These are phyloP conservation scores for Trametes cubensis DNA, from an alignment of 768 basidiomycete species.

Conservation along the genomic window DNA sequence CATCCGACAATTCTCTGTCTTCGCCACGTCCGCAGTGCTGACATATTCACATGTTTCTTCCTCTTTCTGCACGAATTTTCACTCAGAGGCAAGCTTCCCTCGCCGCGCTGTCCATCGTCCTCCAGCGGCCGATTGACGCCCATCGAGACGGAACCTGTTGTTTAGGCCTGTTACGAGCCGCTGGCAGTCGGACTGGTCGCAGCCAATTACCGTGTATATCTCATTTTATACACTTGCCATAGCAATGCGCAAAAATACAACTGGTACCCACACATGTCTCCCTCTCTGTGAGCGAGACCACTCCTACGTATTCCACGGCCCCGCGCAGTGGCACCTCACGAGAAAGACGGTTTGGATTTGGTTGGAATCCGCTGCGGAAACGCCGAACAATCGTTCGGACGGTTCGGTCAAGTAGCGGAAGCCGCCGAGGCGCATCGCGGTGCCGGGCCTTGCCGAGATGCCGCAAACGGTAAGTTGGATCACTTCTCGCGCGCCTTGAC, in stretches of 20 bases:
- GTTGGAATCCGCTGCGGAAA: not conserved
- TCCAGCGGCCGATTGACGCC: slow-evolving; percentile 3
- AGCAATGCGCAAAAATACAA: not conserved
- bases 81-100: slow-evolving; percentile 7
- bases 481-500: not conserved
- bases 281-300: not conserved
- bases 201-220: not conserved
- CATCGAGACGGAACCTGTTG: slow-evolving; percentile 4
- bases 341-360: not conserved
- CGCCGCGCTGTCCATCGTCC: slow-evolving; percentile 5
- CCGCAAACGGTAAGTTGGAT: slow-evolving; percentile 8
- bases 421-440: slow-evolving; percentile 1
- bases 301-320: too few species aligned
- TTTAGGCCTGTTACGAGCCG: not conserved
- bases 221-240: not conserved
- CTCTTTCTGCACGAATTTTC: not conserved
- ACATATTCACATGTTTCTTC: not conserved
- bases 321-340: too few species aligned
- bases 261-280: not conserved
- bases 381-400: not conserved
- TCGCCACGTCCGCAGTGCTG: not conserved
- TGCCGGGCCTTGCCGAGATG: slow-evolving; percentile 8
- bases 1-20: not conserved
- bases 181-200: not conserved
- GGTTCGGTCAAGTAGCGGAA: slow-evolving; percentile 1